Evolutionary conservation across 23 red algal species (phyloP), one percentile per base, ranked within the genome.

Genomic region (Gracilaria caudata): DNA sequence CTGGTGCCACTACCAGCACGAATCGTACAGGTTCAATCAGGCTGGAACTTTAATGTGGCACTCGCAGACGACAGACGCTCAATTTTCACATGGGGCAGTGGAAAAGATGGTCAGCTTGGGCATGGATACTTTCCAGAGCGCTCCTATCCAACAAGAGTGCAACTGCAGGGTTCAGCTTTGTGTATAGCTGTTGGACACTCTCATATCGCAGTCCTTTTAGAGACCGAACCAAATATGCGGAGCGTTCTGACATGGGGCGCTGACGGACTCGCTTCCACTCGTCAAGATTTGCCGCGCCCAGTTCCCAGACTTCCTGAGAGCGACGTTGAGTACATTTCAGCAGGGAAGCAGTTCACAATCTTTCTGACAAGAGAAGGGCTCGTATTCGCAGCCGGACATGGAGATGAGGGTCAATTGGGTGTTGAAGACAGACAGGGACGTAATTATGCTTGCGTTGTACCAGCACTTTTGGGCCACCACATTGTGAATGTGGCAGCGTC

Each of bases 401-500:
- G 70, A 46, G 70, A 75, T 47, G 39, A 75, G 40, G 70, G 70
- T 16, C 70, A 75, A 21, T 26, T 75, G 70, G 70, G 70, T 47
- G 70, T 75, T 47, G 70, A 49, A 6, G 70, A 75, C 13, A 49
- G 7, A 47, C 70, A 75, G 4, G 70, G 70, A 7, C 70, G 70
- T 11, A 75, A 49, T 34, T 29, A 75, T 75, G 70, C 70, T 7
- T 75, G 70, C 19, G 19, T 75, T 3, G 49, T 75, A 45, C 70
- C 70, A 8, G 24, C 39, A 47, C 43, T 75, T 43, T 29, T 75
- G 37, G 70, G 70, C 7, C 70, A 75, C 25, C 43, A 46, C 3
- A 75, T 75, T 75, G 70, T 75, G 70, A 75, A 75, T 16, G 35
- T 75, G 47, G 37, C 21, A 12, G 70, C 70, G 25, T 75, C 70